phyloP scores from a whole-genome alignment of 352 stramenopile species.

The Stephanocyclus meneghinianus region DNA sequence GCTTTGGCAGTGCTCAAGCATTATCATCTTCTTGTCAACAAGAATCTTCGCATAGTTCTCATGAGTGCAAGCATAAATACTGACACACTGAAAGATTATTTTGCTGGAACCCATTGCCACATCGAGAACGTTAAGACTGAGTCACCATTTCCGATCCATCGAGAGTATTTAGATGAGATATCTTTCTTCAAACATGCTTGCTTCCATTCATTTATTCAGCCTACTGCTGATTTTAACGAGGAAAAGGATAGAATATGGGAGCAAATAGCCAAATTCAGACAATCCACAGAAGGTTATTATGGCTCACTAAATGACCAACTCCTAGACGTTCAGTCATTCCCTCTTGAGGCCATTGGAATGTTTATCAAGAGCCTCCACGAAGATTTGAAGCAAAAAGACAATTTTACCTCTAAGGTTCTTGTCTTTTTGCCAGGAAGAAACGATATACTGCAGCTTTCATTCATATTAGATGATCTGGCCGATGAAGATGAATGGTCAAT shows the following conservation, averaged over 20 bases:
- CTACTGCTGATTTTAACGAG: neutral
- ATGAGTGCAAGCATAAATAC: slow-evolving; percentile 10
- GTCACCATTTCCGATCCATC: neutral
- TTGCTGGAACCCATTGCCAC: neutral
- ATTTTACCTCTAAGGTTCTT: slow-evolving; percentile 1
- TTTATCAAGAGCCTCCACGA: slow-evolving; percentile 1
- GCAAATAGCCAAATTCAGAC: neutral
- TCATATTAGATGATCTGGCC: slow-evolving; percentile 6
- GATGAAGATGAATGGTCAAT: slow-evolving; percentile 11
- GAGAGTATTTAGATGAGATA: slow-evolving; percentile 4
- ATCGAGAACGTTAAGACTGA: neutral
- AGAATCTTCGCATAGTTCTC: slow-evolving; percentile 6
- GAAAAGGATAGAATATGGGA: neutral
- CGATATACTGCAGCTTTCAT: slow-evolving; percentile 2
- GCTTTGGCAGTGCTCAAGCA: slow-evolving; percentile 4
- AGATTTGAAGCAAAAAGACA: neutral
- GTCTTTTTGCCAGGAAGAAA: slow-evolving; percentile 8
- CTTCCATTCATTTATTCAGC: neutral
- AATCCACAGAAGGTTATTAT: slow-evolving; percentile 3
- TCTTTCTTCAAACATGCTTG: neutral
- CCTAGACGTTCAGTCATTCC: slow-evolving; percentile 2
- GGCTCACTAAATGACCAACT: neutral
- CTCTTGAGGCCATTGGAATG: slow-evolving; percentile 1
- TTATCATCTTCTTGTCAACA: slow-evolving; percentile 9
- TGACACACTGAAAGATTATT: slow-evolving; percentile 2